phyloP scores from a whole-genome alignment of 108 stramenopile species.

The Ochromonas danica region DNA sequence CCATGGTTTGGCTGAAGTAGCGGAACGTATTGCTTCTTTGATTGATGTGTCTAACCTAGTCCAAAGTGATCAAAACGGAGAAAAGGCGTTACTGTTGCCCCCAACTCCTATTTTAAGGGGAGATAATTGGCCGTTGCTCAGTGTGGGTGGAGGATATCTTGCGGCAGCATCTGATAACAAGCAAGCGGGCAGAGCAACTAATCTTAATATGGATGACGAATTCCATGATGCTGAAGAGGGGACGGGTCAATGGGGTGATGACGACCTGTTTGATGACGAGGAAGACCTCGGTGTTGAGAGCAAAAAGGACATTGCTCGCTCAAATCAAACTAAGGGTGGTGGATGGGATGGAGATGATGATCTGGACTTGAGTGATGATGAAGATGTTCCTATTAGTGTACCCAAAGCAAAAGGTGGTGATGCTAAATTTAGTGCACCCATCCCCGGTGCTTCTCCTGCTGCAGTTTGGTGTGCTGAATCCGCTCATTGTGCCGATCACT shows the following conservation, averaged over 20 bases:
- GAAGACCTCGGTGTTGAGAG: background rate
- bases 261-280: conserved; percentile 27
- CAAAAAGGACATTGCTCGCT: background rate
- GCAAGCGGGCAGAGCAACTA: background rate
- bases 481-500: conserved; percentile 92
- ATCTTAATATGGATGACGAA: background rate
- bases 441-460: conserved; percentile 70
- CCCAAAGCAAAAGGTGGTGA: conserved; percentile 36
- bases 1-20: conserved; percentile 86
- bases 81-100: conserved; percentile 69
- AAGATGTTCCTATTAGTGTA: background rate
- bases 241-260: conserved; percentile 27
- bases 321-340: background rate
- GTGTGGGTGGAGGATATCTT: conserved; percentile 51
- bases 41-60: conserved; percentile 85
- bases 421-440: conserved; percentile 74
- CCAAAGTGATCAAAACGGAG: conserved; percentile 67
- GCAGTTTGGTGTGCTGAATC: conserved; percentile 85
- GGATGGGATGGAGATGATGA: conserved; percentile 36
- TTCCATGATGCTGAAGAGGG: conserved; percentile 18
- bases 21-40: too few species aligned
- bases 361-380: conserved; percentile 37
- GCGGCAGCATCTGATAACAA: too few species aligned
- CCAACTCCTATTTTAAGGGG: conserved; percentile 87
- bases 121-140: conserved; percentile 90